A percentile compares a stretch with the other conserved stretches of the same genome.
phyloP scores from a whole-genome alignment of 2,329 filamentous ascomycete species.

The Aspergillus aculeatinus region DNA sequence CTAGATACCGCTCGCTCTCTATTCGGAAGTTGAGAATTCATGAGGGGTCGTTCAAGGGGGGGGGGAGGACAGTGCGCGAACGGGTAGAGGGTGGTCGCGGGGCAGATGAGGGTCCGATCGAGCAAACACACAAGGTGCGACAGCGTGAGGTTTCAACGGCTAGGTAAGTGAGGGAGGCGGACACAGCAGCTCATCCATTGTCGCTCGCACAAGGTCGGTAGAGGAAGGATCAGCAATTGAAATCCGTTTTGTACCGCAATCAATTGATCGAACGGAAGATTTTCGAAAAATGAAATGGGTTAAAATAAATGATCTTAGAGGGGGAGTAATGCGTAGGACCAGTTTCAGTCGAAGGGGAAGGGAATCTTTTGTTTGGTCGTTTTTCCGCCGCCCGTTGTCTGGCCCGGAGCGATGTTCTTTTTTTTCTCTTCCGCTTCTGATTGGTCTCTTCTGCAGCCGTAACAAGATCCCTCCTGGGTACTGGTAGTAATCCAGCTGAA shows the following conservation, averaged over 20 bases:
- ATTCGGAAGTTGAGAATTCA: slow-evolving; percentile 30
- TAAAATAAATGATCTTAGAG: background rate
- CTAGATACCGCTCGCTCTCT: slow-evolving; percentile 33
- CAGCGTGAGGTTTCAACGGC: slow-evolving; percentile 25
- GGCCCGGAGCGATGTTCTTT: background rate
- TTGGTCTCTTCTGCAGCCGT: slow-evolving; percentile 1
- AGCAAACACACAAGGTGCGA: slow-evolving; percentile 21
- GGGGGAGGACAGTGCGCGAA: slow-evolving; percentile 12
- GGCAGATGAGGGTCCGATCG: slow-evolving; percentile 17
- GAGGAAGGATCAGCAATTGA: slow-evolving; percentile 6
- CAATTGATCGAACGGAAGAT: background rate
- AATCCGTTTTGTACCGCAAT: background rate
- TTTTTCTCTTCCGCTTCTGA: slow-evolving; percentile 6
- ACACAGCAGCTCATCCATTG: slow-evolving; percentile 35
- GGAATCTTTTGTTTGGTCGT: background rate
- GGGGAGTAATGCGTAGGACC: background rate
- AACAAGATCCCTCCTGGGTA: background rate
- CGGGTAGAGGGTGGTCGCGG: slow-evolving; percentile 13
- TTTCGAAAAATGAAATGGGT: no score
- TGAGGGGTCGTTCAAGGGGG: slow-evolving; percentile 12
- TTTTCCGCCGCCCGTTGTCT: background rate
- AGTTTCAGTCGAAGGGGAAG: background rate
- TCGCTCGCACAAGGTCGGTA: slow-evolving; percentile 20
- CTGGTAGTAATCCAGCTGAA: background rate
- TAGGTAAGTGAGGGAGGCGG: slow-evolving; percentile 30